A percentile compares a stretch with the other conserved stretches of the same genome.
phyloP scores from a whole-genome alignment of 805 yeast genomes.

The Danielia reshetovae region DNA sequence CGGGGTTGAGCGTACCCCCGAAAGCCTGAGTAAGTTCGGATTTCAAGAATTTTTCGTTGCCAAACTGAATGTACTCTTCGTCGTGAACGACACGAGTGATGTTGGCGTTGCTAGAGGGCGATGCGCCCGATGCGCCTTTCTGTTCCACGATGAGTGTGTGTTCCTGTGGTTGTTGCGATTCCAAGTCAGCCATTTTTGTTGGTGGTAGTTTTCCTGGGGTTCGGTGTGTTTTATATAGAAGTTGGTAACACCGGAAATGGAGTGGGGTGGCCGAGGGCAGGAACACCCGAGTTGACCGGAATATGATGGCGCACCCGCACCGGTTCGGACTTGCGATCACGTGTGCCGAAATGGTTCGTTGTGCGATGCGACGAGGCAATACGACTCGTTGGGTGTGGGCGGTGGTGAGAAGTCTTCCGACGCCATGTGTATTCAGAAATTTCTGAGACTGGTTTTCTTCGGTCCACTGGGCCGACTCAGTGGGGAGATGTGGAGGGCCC shows the following conservation, averaged over 20 bases:
- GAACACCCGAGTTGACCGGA: background rate
- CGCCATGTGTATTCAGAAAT: no score
- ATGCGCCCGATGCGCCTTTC: constrained; percentile 6
- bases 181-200: constrained; percentile 28
- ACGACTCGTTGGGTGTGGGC: no score
- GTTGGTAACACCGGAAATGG: background rate
- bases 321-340: no score
- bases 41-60: constrained; percentile 63
- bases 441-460: no score
- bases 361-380: no score
- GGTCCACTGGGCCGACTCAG: no score
- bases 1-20: constrained; percentile 83
- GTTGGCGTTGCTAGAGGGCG: background rate
- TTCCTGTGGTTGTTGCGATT: constrained; percentile 31
- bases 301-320: no score
- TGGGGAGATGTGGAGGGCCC: no score
- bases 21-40: constrained; percentile 58
- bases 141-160: constrained; percentile 21
- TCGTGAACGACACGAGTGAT: constrained; percentile 39
- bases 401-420: no score
- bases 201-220: background rate
- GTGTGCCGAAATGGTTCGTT: no score
- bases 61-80: constrained; percentile 65
- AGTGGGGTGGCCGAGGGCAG: constrained; percentile 4
- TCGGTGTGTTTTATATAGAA: background rate